A percentile compares a stretch with the other conserved stretches of the same genome.
Conservation (phyloP, 768 basidiomycete genomes). For the Kwoniella dejecticola region DNA sequence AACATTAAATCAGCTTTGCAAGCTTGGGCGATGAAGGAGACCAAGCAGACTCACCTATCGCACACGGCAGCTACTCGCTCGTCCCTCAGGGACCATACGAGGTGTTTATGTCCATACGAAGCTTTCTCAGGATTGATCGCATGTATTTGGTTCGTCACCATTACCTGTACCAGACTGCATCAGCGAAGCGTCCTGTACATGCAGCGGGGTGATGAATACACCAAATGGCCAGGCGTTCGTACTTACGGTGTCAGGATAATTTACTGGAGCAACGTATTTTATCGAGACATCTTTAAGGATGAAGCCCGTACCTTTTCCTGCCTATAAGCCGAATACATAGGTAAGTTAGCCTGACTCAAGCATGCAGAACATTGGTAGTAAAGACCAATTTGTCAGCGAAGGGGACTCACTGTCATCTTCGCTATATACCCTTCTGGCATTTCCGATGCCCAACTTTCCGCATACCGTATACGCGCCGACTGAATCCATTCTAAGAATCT, state of each 20-base stretch:
- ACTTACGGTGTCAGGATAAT: constrained; percentile 47
- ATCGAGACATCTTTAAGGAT: constrained; percentile 46
- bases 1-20: background rate
- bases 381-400: too few relatives aligned
- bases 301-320: constrained; percentile 41
- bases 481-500: constrained; percentile 44
- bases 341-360: too few relatives aligned
- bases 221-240: too few relatives aligned
- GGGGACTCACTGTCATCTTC: constrained; percentile 35
- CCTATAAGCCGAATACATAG: constrained; percentile 18
- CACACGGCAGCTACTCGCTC: constrained; percentile 36
- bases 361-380: too few relatives aligned
- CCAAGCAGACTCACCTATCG: constrained; percentile 40
- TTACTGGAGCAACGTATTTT: constrained; percentile 41
- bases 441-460: constrained; percentile 29
- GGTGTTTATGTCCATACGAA: constrained; percentile 31
- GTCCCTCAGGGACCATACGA: constrained; percentile 39
- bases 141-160: constrained; percentile 38
- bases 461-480: constrained; percentile 41
- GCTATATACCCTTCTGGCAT: constrained; percentile 25
- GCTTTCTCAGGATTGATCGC: constrained; percentile 32
- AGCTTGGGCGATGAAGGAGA: too few relatives aligned
- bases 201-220: too few relatives aligned
- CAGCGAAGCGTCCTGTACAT: background rate
- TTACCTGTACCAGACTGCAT: constrained; percentile 18